These are phyloP conservation scores for Leccinellum rugosiceps DNA, from an alignment of 768 basidiomycete genomes.

Conservation along the genomic window DNA sequence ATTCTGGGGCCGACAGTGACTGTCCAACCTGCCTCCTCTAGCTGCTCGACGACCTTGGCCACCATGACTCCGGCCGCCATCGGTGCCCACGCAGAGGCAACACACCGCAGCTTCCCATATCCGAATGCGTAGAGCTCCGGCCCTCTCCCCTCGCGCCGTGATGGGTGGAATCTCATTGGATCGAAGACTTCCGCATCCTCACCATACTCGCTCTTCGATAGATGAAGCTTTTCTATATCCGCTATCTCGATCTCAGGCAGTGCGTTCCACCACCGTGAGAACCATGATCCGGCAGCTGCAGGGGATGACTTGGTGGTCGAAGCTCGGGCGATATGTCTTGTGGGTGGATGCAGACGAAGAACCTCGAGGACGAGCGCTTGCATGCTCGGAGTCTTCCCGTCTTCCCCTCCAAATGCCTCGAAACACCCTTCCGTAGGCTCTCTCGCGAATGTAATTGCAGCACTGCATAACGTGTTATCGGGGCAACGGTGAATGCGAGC, in stretches of 20 bases:
- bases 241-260: constrained; percentile 18
- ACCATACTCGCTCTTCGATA: constrained; percentile 21
- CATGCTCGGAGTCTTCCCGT: constrained; percentile 16
- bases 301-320: neutral
- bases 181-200: constrained; percentile 41
- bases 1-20: constrained; percentile 14
- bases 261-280: constrained; percentile 12
- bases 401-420: constrained; percentile 8
- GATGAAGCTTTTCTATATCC: constrained; percentile 21
- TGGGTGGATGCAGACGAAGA: constrained; percentile 29
- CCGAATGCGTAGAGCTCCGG: constrained; percentile 45
- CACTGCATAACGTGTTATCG: constrained; percentile 16
- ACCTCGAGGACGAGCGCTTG: constrained; percentile 26
- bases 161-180: constrained; percentile 40
- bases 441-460: constrained; percentile 25
- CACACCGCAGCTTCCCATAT: constrained; percentile 33
- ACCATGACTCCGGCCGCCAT: constrained; percentile 49
- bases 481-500: constrained; percentile 26
- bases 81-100: constrained; percentile 55
- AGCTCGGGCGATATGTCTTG: constrained; percentile 23
- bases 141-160: constrained; percentile 12
- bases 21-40: constrained; percentile 24
- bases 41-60: constrained; percentile 38
- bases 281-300: neutral
- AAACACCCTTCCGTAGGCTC: constrained; percentile 25